Evolutionary conservation across 1,284 basidiomycete species (phyloP).

Genomic region (Apiotrichum akiyoshidainum): DNA sequence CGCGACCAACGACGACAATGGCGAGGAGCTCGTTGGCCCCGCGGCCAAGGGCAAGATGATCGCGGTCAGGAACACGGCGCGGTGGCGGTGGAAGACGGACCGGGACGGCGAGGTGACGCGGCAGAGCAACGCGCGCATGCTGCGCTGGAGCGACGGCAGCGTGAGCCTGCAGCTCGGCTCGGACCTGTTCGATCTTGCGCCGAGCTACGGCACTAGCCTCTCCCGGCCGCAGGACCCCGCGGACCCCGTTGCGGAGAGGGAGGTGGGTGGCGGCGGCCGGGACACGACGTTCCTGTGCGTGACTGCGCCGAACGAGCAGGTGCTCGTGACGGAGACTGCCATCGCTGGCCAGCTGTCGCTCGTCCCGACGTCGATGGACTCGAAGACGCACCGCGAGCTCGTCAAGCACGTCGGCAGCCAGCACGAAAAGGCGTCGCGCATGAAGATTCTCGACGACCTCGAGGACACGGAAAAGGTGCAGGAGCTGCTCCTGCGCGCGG

Average conservation of each 20-base stretch:
- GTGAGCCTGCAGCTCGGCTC: slow-evolving; percentile 46
- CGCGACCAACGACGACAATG: slow-evolving; percentile 30
- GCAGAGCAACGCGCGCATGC: slow-evolving; percentile 45
- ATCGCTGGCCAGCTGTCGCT: slow-evolving; percentile 43
- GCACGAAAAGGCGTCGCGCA: slow-evolving; percentile 43
- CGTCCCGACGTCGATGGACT: slow-evolving; percentile 41
- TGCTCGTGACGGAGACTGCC: slow-evolving; percentile 41
- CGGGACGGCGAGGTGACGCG: slow-evolving; percentile 35
- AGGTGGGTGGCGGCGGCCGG: background rate
- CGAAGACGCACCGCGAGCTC: slow-evolving; percentile 45
- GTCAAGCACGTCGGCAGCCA: slow-evolving; percentile 45
- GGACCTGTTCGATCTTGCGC: slow-evolving; percentile 47
- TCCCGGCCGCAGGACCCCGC: slow-evolving; percentile 17
- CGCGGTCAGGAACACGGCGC: slow-evolving; percentile 46
- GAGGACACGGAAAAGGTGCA: slow-evolving; percentile 29
- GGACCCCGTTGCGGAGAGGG: background rate
- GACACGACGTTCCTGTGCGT: slow-evolving; percentile 38
- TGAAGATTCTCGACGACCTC: slow-evolving; percentile 45
- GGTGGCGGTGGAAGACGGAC: slow-evolving; percentile 48
- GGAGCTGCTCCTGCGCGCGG: slow-evolving; percentile 28
- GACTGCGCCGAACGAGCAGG: slow-evolving; percentile 27
- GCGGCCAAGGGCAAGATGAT: slow-evolving; percentile 46
- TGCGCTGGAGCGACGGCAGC: slow-evolving; percentile 50
- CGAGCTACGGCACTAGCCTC: slow-evolving; percentile 38
- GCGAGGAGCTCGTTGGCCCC: slow-evolving; percentile 24